These are phyloP conservation scores for Cytospora leucostoma DNA, from an alignment of 2,329 filamentous ascomycete species.

Conservation along the genomic window DNA sequence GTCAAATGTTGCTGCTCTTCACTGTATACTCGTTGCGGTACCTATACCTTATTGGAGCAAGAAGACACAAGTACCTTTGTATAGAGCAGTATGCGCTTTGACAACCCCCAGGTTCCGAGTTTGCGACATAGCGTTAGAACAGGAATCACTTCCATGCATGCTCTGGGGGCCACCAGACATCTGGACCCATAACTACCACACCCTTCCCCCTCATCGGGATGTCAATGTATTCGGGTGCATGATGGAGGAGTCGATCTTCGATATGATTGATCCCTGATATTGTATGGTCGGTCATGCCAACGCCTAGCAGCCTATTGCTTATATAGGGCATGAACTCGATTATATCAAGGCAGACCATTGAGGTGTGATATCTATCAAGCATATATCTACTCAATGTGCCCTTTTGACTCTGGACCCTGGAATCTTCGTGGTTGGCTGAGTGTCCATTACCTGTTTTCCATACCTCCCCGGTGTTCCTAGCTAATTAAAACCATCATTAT, in stretches of 20 bases:
- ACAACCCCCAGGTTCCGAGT: too few species aligned
- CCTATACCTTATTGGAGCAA: not conserved
- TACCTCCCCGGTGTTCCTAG: too few species aligned
- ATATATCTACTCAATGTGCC: too few species aligned
- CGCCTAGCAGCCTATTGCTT: not conserved
- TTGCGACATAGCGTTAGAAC: not conserved
- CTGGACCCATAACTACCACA: not conserved
- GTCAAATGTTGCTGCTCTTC: slow-evolving; percentile 3
- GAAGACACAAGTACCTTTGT: not conserved
- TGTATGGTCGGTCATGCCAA: not conserved
- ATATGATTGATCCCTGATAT: not conserved
- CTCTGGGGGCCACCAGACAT: not conserved
- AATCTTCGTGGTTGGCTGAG: too few species aligned
- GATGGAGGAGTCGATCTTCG: not conserved
- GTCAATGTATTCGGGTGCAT: not conserved
- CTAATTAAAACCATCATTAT: too few species aligned
- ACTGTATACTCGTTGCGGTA: slow-evolving; percentile 15
- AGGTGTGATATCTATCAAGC: too few species aligned
- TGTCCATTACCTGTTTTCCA: too few species aligned
- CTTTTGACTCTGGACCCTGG: too few species aligned
- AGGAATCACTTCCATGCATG: not conserved
- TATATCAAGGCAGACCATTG: too few species aligned
- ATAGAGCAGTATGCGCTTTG: not conserved
- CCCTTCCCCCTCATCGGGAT: not conserved
- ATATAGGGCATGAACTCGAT: not conserved